Percentiles rank a stretch among this genome's conserved stretches.
Conservation (phyloP, 257 asterid species). For the Coffea eugenioides region DNA sequence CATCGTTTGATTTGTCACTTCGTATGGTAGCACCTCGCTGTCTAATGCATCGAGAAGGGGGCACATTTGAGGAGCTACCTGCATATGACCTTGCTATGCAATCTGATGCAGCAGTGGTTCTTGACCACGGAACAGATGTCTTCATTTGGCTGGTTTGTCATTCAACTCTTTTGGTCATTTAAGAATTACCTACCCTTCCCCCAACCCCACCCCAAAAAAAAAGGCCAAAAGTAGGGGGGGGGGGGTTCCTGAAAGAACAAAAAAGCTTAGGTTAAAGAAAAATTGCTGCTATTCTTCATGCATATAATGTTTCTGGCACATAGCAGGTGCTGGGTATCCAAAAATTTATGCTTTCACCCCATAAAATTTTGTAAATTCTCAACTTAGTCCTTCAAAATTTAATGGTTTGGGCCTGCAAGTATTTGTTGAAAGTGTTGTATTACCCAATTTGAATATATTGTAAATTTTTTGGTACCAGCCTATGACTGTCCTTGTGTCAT, state of each 20-base stretch:
- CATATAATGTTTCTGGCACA: background rate
- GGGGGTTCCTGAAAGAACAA: background rate
- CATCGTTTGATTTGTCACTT: conserved; percentile 86
- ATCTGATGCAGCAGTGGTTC: conserved; percentile 97
- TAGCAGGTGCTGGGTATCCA: background rate
- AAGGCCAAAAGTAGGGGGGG: too few relatives aligned
- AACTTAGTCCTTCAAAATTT: background rate
- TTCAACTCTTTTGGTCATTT: conserved; percentile 3
- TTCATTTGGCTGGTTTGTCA: conserved; percentile 93
- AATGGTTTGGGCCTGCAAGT: too few relatives aligned
- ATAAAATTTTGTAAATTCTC: background rate
- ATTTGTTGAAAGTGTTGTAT: too few relatives aligned
- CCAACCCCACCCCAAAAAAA: too few relatives aligned
- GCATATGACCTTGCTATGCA: conserved; percentile 98
- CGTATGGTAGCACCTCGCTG: conserved; percentile 98
- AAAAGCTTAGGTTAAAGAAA: background rate
- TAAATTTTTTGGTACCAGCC: too few relatives aligned
- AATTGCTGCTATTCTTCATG: background rate
- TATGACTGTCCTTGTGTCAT: background rate
- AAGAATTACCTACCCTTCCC: background rate
- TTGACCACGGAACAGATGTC: conserved; percentile 97
- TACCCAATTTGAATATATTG: too few relatives aligned
- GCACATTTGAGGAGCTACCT: conserved; percentile 94
- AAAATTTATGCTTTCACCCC: background rate
- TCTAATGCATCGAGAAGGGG: conserved; percentile 97